Percentiles rank a stretch among this genome's conserved stretches.
phyloP scores from a whole-genome alignment of 768 basidiomycete species.

The Candolleomyces eurysporus region DNA sequence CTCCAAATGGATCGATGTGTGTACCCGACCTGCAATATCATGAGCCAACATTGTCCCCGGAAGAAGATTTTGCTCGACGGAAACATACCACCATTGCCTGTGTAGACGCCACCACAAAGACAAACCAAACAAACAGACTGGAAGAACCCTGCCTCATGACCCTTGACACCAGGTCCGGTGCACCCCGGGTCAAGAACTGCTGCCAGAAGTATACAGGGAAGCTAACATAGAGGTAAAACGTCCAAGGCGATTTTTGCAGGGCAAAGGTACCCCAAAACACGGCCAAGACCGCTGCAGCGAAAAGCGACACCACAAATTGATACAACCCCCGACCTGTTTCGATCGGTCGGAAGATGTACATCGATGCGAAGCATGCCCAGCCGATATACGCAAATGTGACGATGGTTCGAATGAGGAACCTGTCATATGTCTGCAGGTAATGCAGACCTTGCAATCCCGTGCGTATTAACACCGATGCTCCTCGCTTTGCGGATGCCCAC shows the following conservation, averaged over 20 bases:
- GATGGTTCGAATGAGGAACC: slow-evolving; percentile 64
- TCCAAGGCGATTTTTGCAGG: slow-evolving; percentile 64
- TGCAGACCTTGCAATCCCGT: slow-evolving; percentile 59
- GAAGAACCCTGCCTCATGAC: background rate
- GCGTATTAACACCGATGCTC: slow-evolving; percentile 52
- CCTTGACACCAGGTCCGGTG: slow-evolving; percentile 7
- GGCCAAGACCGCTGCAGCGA: slow-evolving; percentile 24
- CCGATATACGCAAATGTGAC: slow-evolving; percentile 73
- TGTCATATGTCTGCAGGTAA: slow-evolving; percentile 85
- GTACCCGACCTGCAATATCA: slow-evolving; percentile 59
- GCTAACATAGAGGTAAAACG: slow-evolving; percentile 70
- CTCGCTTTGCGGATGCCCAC: slow-evolving; percentile 49
- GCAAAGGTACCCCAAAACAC: slow-evolving; percentile 52
- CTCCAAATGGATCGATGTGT: slow-evolving; percentile 73
- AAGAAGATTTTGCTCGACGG: background rate
- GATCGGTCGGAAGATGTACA: slow-evolving; percentile 51
- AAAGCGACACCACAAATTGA: slow-evolving; percentile 9
- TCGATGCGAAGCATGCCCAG: slow-evolving; percentile 69
- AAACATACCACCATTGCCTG: slow-evolving; percentile 72
- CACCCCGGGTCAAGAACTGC: slow-evolving; percentile 39
- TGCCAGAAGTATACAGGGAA: slow-evolving; percentile 83
- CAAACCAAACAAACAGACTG: slow-evolving; percentile 15
- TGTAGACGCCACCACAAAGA: slow-evolving; percentile 42
- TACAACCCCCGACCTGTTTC: slow-evolving; percentile 13
- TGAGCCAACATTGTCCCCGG: background rate